Evolutionary conservation across 441 rosid species (phyloP).

Genomic region (Lepidium campestre): DNA sequence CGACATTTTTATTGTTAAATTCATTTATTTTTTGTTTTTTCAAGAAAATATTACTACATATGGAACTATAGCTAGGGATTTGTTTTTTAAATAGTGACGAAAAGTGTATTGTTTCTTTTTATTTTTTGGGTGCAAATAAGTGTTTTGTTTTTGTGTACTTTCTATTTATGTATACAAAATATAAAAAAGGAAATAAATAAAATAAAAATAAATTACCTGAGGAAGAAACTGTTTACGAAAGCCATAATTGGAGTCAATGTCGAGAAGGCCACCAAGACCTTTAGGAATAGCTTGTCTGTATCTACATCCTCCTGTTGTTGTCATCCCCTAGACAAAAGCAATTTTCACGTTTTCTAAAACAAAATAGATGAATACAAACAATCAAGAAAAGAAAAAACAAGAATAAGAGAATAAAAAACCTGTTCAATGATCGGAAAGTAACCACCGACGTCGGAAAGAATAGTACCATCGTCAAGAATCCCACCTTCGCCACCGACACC

Average conservation of each 20-base stretch:
- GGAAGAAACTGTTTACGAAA: conserved; percentile 77
- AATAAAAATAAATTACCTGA: conserved; percentile 38
- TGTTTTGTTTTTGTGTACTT: background rate
- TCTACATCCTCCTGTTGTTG: conserved; percentile 76
- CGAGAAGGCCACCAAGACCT: conserved; percentile 61
- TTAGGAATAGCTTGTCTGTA: conserved; percentile 82
- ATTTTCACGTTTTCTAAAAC: background rate
- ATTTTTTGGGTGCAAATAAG: too few species aligned
- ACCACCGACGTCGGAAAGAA: conserved; percentile 77
- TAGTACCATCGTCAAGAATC: conserved; percentile 53
- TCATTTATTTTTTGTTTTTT: background rate
- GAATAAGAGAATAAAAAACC: conserved; percentile 30
- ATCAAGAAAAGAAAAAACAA: background rate
- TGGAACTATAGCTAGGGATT: background rate
- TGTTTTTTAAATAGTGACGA: background rate
- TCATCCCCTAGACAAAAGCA: conserved; percentile 39
- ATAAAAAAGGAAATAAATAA: background rate
- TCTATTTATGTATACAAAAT: background rate
- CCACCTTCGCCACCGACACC: conserved; percentile 97
- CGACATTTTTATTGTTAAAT: background rate
- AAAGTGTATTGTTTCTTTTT: background rate
- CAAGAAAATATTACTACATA: background rate
- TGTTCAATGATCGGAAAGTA: conserved; percentile 83
- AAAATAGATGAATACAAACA: background rate
- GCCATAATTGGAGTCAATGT: conserved; percentile 62